Conservation (phyloP, 352 stramenopile genomes). For the Blastocystis sp. region DNA sequence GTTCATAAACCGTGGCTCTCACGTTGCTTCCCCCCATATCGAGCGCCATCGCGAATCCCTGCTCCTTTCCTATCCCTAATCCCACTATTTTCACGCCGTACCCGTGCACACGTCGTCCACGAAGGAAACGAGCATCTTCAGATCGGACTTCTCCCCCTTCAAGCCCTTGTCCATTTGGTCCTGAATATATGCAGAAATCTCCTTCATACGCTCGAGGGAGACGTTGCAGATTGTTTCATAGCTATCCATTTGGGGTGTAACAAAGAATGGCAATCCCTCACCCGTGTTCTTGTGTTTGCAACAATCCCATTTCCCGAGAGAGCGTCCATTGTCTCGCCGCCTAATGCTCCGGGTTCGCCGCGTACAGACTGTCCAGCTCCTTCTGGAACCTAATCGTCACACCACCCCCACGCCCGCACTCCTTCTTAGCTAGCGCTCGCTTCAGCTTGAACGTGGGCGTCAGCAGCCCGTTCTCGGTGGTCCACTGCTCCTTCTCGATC, state of each 20-base stretch:
- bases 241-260: not conserved
- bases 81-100: not conserved
- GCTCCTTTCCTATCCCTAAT: conserved; percentile 41
- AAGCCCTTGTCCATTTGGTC: conserved; percentile 53
- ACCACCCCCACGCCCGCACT: not conserved
- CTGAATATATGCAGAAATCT: conserved; percentile 53
- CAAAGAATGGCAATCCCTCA: not conserved
- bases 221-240: conserved; percentile 15
- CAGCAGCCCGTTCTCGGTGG: conserved; percentile 77
- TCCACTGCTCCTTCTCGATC: conserved; percentile 77
- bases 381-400: conserved; percentile 47
- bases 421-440: conserved; percentile 69
- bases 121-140: conserved; percentile 66
- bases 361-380: conserved; percentile 42
- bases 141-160: conserved; percentile 36
- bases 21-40: conserved; percentile 62
- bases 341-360: conserved; percentile 53
- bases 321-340: not conserved
- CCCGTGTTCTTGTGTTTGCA: no score
- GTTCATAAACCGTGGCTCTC: not conserved
- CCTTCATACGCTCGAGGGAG: conserved; percentile 28
- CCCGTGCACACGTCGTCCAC: conserved; percentile 28
- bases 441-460: conserved; percentile 82
- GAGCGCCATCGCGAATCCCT: conserved; percentile 28
- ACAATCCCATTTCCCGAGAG: no score